Percentiles rank a stretch among this genome's conserved stretches.
Evolutionary conservation across 2,329 filamentous ascomycete species (phyloP).

Genomic region (Aspergillus sp.): DNA sequence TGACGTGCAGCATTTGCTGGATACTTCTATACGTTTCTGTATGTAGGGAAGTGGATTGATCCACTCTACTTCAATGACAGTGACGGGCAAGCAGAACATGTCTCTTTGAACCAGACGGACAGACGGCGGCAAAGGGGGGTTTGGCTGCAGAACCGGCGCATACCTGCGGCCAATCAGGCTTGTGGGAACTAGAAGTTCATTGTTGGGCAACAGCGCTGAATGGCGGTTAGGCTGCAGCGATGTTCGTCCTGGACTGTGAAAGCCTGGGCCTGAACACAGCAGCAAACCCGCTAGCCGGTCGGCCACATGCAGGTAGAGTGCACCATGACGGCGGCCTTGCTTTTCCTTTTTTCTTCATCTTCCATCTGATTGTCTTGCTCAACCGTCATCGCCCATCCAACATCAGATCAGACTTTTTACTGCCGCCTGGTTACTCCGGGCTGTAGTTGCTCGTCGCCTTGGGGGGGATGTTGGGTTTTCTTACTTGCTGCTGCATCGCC

Average conservation of each 20-base stretch:
- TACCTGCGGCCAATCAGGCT: background rate
- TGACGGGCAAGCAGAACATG: background rate
- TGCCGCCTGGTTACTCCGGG: no score
- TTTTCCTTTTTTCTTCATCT: background rate
- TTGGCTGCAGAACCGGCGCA: conserved; percentile 2
- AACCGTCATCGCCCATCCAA: background rate
- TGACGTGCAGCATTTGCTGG: background rate
- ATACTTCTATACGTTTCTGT: background rate
- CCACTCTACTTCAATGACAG: background rate
- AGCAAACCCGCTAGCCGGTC: background rate
- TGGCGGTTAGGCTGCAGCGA: conserved; percentile 5
- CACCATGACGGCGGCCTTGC: background rate
- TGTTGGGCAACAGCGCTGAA: conserved; percentile 6
- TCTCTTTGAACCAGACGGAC: background rate
- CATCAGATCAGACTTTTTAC: background rate
- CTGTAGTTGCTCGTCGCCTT: background rate
- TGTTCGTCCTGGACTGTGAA: background rate
- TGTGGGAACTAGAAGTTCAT: background rate
- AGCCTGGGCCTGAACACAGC: background rate
- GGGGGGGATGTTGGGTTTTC: background rate
- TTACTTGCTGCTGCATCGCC: conserved; percentile 1
- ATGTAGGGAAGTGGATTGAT: conserved; percentile 5
- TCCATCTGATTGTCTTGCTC: background rate
- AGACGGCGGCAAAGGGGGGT: background rate
- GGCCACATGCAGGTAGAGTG: background rate